phyloP scores from a whole-genome alignment of 208 protist genomes.

The Novymonas esmeraldas region DNA sequence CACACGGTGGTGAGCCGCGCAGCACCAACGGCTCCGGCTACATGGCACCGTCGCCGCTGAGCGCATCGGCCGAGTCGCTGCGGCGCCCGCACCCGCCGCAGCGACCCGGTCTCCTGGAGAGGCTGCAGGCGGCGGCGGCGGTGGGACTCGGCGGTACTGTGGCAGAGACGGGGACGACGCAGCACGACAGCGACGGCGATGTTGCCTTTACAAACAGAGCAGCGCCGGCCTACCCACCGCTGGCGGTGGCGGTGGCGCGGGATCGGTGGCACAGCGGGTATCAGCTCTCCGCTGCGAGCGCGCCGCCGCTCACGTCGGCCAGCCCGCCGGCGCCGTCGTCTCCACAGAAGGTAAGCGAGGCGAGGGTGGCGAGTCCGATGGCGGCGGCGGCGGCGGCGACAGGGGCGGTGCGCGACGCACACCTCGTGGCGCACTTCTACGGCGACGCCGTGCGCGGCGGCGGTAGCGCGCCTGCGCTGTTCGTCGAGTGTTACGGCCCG shows the following conservation, averaged over 20 bases:
- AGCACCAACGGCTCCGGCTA: slow-evolving; percentile 21
- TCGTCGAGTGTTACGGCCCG: slow-evolving; percentile 71
- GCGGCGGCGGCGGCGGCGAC: not conserved
- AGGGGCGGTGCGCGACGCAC: not conserved
- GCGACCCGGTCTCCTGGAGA: slow-evolving; percentile 11
- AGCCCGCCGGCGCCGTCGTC: not conserved
- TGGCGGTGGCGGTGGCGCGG: slow-evolving; percentile 23
- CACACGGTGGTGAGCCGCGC: slow-evolving; percentile 4
- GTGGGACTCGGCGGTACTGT: not conserved
- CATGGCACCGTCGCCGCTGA: slow-evolving; percentile 4
- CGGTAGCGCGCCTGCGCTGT: slow-evolving; percentile 26
- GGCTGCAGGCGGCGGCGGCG: slow-evolving; percentile 9
- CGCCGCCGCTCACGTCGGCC: not conserved
- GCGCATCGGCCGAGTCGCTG: slow-evolving; percentile 6
- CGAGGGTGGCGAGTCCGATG: not conserved
- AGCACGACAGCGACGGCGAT: not conserved
- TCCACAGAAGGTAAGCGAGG: not conserved
- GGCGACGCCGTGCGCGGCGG: not conserved
- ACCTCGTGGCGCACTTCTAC: slow-evolving; percentile 30
- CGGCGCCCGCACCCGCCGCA: slow-evolving; percentile 13
- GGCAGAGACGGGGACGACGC: slow-evolving; percentile 2
- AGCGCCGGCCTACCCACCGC: slow-evolving; percentile 9
- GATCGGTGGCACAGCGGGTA: slow-evolving; percentile 37
- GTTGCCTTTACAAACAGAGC: slow-evolving; percentile 19
- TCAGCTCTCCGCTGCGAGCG: slow-evolving; percentile 21